Conservation (phyloP, 371 early-diverging fungal genomes). For the Circinella umbellata region DNA sequence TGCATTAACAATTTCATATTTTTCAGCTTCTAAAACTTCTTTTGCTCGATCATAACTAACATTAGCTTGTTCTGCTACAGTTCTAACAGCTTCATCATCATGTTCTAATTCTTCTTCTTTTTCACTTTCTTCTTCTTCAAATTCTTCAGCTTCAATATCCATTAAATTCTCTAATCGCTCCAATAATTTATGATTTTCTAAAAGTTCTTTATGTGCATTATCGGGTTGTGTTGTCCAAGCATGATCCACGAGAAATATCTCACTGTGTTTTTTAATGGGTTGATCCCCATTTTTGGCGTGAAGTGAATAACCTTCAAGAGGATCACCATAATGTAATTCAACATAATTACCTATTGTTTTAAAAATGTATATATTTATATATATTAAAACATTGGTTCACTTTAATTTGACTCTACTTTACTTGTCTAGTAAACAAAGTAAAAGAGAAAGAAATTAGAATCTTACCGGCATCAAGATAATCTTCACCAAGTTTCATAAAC, state of each 20-base stretch:
- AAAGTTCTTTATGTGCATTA: constrained; percentile 57
- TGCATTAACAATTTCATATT: constrained; percentile 72
- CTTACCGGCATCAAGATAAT: constrained; percentile 68
- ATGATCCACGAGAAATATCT: constrained; percentile 73
- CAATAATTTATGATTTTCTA: constrained; percentile 53
- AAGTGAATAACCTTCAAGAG: constrained; percentile 58
- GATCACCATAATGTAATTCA: constrained; percentile 65
- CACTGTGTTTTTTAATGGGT: constrained; percentile 58
- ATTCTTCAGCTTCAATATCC: constrained; percentile 56
- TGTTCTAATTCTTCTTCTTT: constrained; percentile 42
- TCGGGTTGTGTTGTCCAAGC: constrained; percentile 77
- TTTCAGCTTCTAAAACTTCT: constrained; percentile 57
- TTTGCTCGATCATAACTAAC: constrained; percentile 61
- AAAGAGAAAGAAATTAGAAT: too few species aligned
- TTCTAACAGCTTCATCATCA: constrained; percentile 46
- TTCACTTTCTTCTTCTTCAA: constrained; percentile 36
- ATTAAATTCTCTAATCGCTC: constrained; percentile 70
- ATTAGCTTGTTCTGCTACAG: constrained; percentile 67
- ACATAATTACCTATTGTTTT: constrained; percentile 34
- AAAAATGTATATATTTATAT: too few species aligned
- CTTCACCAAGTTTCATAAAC: constrained; percentile 64
- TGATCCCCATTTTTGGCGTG: constrained; percentile 55
- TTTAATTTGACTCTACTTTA: too few species aligned
- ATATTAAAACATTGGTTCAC: not conserved
- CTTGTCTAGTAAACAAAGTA: too few species aligned